phyloP scores from a whole-genome alignment of 306 rosid species.

The Lupinus albus region DNA sequence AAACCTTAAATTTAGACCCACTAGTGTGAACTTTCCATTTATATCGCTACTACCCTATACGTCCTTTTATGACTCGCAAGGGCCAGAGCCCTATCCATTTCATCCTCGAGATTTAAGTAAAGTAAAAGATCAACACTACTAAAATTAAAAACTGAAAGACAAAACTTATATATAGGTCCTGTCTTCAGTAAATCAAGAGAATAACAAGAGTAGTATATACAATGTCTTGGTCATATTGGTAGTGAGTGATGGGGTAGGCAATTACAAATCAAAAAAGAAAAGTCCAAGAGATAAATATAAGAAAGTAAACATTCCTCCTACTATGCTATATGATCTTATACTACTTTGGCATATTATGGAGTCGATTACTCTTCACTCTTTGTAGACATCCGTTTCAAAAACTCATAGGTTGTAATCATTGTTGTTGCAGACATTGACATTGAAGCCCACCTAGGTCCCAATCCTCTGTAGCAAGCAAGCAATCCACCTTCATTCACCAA shows the following conservation, averaged over 20 bases:
- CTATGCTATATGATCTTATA: neutral
- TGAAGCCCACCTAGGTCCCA: constrained; percentile 95
- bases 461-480: constrained; percentile 87
- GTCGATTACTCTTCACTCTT: constrained; percentile 55
- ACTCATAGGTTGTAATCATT: constrained; percentile 95
- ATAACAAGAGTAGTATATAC: constrained; percentile 37
- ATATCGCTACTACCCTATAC: neutral
- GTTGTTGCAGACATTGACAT: constrained; percentile 97
- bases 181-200: constrained; percentile 5
- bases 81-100: constrained; percentile 24
- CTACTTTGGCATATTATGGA: neutral
- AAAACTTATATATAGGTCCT: neutral
- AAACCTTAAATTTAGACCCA: no score
- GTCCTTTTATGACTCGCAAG: constrained; percentile 43
- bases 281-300: neutral
- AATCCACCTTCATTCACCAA: constrained; percentile 86
- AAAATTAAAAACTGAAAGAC: constrained; percentile 3
- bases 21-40: no score
- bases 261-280: constrained; percentile 32
- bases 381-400: constrained; percentile 79
- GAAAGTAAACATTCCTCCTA: constrained; percentile 17
- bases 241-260: constrained; percentile 9
- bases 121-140: constrained; percentile 1
- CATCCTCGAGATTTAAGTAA: neutral
- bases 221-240: constrained; percentile 12